Conservation (phyloP, 2,329 filamentous ascomycete genomes). For the Exophiala viscosa region DNA sequence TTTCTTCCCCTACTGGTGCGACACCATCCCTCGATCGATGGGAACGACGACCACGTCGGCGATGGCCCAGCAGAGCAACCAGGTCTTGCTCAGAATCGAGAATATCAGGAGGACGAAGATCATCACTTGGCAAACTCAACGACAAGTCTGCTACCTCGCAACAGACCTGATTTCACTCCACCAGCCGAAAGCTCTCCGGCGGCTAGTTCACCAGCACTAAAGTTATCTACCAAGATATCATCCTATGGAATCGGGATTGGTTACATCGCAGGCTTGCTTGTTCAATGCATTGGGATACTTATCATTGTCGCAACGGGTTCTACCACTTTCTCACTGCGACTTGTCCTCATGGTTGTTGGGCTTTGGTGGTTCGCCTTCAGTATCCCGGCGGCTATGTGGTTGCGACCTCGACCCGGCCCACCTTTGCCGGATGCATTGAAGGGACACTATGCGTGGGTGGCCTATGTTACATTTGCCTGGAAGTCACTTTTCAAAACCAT, state of each 20-base stretch:
- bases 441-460: constrained; percentile 53
- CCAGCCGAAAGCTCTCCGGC: constrained; percentile 18
- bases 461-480: constrained; percentile 82
- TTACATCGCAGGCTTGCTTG: constrained; percentile 78
- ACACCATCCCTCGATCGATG: constrained; percentile 62
- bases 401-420: constrained; percentile 83
- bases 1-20: constrained; percentile 89
- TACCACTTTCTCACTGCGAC: constrained; percentile 76
- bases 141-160: constrained; percentile 29
- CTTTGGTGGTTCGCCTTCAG: constrained; percentile 92
- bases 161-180: constrained; percentile 26
- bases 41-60: background rate
- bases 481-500: constrained; percentile 77
- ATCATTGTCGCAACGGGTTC: constrained; percentile 70
- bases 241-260: constrained; percentile 91
- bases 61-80: background rate
- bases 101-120: constrained; percentile 15
- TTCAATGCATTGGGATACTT: constrained; percentile 77
- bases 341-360: constrained; percentile 83
- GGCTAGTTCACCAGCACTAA: constrained; percentile 62
- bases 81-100: background rate
- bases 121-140: constrained; percentile 18
- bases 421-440: constrained; percentile 55
- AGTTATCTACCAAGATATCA: constrained; percentile 84
- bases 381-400: constrained; percentile 80